These are phyloP conservation scores for Telfairia occidentalis DNA, from an alignment of 331 rosid species.

Conservation along the genomic window DNA sequence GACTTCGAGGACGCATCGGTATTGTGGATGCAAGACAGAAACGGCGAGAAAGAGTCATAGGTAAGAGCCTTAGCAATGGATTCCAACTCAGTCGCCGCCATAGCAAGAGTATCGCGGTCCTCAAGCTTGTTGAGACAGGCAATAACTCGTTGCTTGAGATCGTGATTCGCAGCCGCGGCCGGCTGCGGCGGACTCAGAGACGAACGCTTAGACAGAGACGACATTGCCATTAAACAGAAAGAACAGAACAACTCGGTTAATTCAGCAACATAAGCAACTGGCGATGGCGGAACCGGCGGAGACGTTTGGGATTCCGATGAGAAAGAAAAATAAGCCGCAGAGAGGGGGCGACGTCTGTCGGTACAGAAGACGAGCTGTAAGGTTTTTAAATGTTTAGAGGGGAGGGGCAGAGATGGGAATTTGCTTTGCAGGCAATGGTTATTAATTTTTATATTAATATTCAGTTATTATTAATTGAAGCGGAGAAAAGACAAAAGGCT, in stretches of 20 bases:
- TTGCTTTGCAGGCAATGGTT: neutral
- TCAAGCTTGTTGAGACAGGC: slow-evolving; percentile 71
- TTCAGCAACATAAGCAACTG: slow-evolving; percentile 2
- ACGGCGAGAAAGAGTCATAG: slow-evolving; percentile 51
- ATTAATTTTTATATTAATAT: neutral
- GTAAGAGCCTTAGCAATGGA: slow-evolving; percentile 49
- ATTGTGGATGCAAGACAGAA: slow-evolving; percentile 77
- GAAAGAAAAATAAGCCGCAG: neutral
- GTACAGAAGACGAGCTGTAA: slow-evolving; percentile 5
- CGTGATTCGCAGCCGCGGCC: slow-evolving; percentile 38
- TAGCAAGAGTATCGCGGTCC: slow-evolving; percentile 82
- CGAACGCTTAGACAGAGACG: slow-evolving; percentile 44
- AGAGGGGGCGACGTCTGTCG: slow-evolving; percentile 1
- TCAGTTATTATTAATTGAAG: neutral
- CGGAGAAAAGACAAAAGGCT: neutral
- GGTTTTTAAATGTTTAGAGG: slow-evolving; percentile 7
- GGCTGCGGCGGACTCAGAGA: slow-evolving; percentile 44
- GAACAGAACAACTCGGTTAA: neutral
- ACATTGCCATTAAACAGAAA: neutral
- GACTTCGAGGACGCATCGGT: slow-evolving; percentile 70
- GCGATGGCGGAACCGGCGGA: neutral
- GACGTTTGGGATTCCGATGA: neutral
- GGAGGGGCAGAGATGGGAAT: neutral
- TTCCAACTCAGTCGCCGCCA: slow-evolving; percentile 65
- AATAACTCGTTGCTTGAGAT: slow-evolving; percentile 75